Base-by-base conservation (phyloP, 2,329 filamentous ascomycete species). In the Hypoxylon sp. region DNA sequence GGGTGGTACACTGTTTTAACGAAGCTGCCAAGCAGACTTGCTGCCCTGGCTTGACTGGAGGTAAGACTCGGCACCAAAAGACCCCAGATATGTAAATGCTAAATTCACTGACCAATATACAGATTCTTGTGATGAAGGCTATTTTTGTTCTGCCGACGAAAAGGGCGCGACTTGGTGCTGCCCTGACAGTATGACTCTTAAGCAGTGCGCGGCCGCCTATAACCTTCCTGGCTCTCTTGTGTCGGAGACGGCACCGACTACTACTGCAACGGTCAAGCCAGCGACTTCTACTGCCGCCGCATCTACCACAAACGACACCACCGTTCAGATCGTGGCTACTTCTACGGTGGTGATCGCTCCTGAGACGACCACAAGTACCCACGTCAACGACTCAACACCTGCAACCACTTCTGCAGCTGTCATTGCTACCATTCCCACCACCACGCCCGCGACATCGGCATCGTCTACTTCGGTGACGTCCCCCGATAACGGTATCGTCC, bases 81-180 rank as follows among this genome's bases (percentile, higher is more conserved):
- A 10, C 11, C 39, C 26, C 8, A 52, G 8, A 48, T 58, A 6
- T 37, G 7, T 7, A 7, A 26, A 4, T n/a, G 64, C 43, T 64
- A 60, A 46, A 41, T 49, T 30, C 2, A 39, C 65, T 66, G 20
- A 69, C 50, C 6, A 7, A 1, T n/a, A 13, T 56, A 26, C 54
- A 88, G 86, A 87, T 76, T 85, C 87, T 30, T 90, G 87, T 74
- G 82, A 86, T 30, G 74, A 77, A 15, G 86, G 85, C 51, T 90
- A 84, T 79, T 89, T 85, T 80, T 90, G 88, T 79, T 82, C 85
- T n/a, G 79, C 82, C 68, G 82, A 88, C 72, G 74, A 76, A 54
- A 70, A 75, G 46, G 75, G 77, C 56, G 77, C 81, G 59, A 88
- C 87, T 32, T 84, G 84, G 79, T 90, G 87, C 80, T 90, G 87